These are phyloP conservation scores for Psidium friedrichsthalianum DNA, from an alignment of 345 rosid species.

Conservation along the genomic window DNA sequence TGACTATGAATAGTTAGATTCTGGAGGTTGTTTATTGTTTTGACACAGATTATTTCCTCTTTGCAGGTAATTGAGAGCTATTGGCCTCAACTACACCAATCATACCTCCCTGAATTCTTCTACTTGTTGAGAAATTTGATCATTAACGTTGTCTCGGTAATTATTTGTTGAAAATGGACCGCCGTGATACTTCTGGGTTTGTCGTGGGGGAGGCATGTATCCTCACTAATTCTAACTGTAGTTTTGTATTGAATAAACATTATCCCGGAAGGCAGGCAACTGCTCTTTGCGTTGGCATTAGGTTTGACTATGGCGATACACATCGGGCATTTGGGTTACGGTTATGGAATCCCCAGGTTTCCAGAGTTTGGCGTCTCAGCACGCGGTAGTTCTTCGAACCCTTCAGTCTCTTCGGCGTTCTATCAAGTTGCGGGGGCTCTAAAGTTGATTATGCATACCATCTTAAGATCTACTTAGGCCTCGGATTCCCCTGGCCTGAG, in stretches of 20 bases:
- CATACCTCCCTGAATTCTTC: slow-evolving; percentile 1
- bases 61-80: slow-evolving; percentile 35
- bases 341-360: slow-evolving; percentile 52
- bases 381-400: slow-evolving; percentile 36
- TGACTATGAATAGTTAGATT: background rate
- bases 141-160: slow-evolving; percentile 9
- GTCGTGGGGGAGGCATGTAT: slow-evolving; percentile 74
- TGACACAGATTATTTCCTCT: slow-evolving; percentile 8
- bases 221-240: slow-evolving; percentile 34
- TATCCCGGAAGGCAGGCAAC: slow-evolving; percentile 60
- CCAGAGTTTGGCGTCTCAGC: slow-evolving; percentile 34
- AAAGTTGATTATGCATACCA: slow-evolving; percentile 44
- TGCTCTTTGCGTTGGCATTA: slow-evolving; percentile 12
- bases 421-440: slow-evolving; percentile 29
- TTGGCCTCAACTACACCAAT: slow-evolving; percentile 15
- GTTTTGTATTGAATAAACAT: slow-evolving; percentile 49
- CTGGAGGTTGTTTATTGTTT: background rate
- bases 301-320: slow-evolving; percentile 21
- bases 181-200: slow-evolving; percentile 89
- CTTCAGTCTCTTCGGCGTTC: slow-evolving; percentile 40
- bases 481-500: too few relatives aligned
- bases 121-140: slow-evolving; percentile 12
- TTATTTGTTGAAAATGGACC: slow-evolving; percentile 42
- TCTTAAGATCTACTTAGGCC: too few relatives aligned
- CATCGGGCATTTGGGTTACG: background rate